phyloP scores from a whole-genome alignment of 805 yeast genomes.

The Lachancea nothofagi region DNA sequence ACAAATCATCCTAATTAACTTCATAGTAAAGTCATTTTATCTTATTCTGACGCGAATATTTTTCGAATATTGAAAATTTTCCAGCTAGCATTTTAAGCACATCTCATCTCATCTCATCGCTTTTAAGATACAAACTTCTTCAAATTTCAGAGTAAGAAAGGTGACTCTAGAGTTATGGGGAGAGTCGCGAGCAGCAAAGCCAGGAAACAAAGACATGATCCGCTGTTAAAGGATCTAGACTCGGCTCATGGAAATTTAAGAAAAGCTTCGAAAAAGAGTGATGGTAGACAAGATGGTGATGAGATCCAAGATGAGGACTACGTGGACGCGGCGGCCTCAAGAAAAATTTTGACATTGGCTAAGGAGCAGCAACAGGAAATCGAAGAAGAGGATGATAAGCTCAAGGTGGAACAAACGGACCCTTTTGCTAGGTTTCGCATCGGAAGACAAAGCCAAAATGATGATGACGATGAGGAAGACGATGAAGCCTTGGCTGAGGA shows the following conservation, averaged over 20 bases:
- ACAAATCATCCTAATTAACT: too few relatives aligned
- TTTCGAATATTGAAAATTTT: neutral
- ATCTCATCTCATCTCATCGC: conserved; percentile 3
- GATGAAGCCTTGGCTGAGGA: conserved; percentile 37
- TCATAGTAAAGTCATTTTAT: neutral
- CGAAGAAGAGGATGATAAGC: conserved; percentile 54
- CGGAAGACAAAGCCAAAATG: conserved; percentile 42
- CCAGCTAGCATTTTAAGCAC: neutral
- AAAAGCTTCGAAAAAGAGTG: conserved; percentile 33
- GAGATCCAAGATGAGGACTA: conserved; percentile 54
- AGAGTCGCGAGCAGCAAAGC: conserved; percentile 50
- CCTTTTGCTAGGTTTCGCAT: conserved; percentile 31
- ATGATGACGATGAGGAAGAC: conserved; percentile 44
- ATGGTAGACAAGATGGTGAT: conserved; percentile 36
- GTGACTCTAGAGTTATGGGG: conserved; percentile 46
- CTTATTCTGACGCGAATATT: neutral
- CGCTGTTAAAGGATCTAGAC: conserved; percentile 73
- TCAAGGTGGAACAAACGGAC: conserved; percentile 29
- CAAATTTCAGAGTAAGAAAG: neutral
- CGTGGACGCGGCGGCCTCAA: conserved; percentile 75
- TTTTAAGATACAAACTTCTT: neutral
- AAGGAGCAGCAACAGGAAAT: conserved; percentile 89
- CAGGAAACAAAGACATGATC: conserved; percentile 66
- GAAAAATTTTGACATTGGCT: conserved; percentile 84
- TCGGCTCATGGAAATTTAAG: conserved; percentile 68